phyloP scores from a whole-genome alignment of 1,284 basidiomycete genomes.

The Abortiporus biennis region DNA sequence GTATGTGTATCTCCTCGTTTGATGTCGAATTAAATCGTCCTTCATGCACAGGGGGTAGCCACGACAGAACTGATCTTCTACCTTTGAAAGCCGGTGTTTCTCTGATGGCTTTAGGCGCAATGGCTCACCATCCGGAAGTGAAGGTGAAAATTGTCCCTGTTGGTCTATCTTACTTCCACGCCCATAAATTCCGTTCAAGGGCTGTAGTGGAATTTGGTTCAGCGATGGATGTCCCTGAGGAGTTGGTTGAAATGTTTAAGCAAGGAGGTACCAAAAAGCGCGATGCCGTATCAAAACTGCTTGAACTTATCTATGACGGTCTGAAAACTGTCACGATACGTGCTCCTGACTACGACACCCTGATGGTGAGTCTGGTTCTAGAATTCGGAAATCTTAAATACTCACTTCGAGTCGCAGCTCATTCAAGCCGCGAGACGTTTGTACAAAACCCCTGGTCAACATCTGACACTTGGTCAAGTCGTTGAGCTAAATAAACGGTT shows the following conservation, averaged over 20 bases:
- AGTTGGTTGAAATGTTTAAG: constrained; percentile 88
- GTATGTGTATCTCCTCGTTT: constrained; percentile 5
- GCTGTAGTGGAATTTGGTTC: constrained; percentile 97
- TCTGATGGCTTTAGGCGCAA: constrained; percentile 96
- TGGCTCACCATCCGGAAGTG: constrained; percentile 85
- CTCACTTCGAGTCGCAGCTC: constrained; percentile 45
- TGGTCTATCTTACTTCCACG: constrained; percentile 93
- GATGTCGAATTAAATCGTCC: not conserved
- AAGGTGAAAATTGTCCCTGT: constrained; percentile 93
- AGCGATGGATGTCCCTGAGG: constrained; percentile 83
- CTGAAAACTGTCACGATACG: constrained; percentile 96
- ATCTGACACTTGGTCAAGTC: constrained; percentile 92
- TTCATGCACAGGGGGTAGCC: constrained; percentile 72
- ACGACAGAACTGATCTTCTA: constrained; percentile 91
- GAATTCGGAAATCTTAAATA: constrained; percentile 3
- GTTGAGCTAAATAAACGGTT: constrained; percentile 96
- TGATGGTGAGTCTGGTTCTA: constrained; percentile 67
- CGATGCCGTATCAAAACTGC: constrained; percentile 85
- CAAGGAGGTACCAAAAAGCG: constrained; percentile 86
- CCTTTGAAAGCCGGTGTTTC: constrained; percentile 96
- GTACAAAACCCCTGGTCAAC: constrained; percentile 93
- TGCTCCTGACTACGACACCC: constrained; percentile 96
- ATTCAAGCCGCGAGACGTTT: constrained; percentile 94
- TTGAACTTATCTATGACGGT: constrained; percentile 93
- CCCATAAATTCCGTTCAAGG: constrained; percentile 90